Base-by-base conservation (phyloP, 371 early-diverging fungal species). In the Apophysomyces sp. region DNA sequence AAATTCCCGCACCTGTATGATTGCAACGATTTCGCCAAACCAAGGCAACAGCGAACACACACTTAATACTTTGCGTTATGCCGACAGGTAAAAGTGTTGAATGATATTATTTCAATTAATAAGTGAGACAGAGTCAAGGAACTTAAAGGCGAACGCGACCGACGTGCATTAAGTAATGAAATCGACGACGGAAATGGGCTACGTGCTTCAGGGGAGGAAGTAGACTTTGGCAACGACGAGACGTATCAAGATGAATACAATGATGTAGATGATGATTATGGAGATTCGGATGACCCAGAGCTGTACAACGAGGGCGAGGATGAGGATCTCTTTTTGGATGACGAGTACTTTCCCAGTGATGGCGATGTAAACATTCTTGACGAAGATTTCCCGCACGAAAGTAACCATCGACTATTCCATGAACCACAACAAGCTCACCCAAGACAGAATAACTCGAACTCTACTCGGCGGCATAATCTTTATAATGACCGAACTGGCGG, bases 51-150 rank as follows among this genome's bases (percentile, higher is more conserved):
- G 92, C 62, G 99, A 99, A 67, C 98, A 99, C 73, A 94, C 99
- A 0, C 80, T 99, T 24, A 99, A 99, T 70, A 99, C 99, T 0
- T 82, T 99, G 31, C 88, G 99, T 30, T 99, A 99, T 74, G 99
- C 99, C 8, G 97, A 98, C 74, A 82, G 94, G 92, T 92, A 85
- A 60, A 24, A 18, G 1, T n/a, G 13, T 21, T 2, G 36, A 9
- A 4, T 56, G 37, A 12, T 26, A n/a, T 41, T n/a, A 27, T 40
- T 13, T 3, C 49, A 12, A 44, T 27, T 21, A 41, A 41, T 26
- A 2, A 13, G 2, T 58, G 2, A 4, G 21, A 31, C 63, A 91
- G 94, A 63, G 96, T 96, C 51, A 96, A 96, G 72, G 94, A 92
- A 55, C 74, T 96, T 62, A 93, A 93, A 71, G 89, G 91, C 0